phyloP scores from a whole-genome alignment of 1,284 basidiomycete species.

The Cerioporus squamosus region DNA sequence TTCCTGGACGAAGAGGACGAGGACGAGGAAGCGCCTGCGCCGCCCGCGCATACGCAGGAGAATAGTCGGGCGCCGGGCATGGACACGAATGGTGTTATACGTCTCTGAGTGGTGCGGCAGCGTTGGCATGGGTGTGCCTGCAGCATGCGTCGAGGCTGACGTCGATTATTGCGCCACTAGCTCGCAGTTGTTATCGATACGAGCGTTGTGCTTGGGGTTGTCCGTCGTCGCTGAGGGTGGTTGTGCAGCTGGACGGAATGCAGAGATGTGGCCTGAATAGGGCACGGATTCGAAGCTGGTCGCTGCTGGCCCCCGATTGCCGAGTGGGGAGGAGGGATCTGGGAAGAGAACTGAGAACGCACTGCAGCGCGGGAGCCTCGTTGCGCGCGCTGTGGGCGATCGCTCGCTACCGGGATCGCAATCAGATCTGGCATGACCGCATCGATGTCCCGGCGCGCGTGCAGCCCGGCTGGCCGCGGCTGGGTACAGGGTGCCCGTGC shows the following conservation, averaged over 20 bases:
- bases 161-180: constrained; percentile 12
- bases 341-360: constrained; percentile 10
- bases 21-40: constrained; percentile 21
- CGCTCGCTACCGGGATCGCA: constrained; percentile 23
- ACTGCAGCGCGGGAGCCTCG: constrained; percentile 13
- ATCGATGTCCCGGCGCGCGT: constrained; percentile 20
- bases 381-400: constrained; percentile 15
- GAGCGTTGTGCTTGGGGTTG: neutral
- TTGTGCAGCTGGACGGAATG: too few species aligned
- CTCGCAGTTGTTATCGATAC: constrained; percentile 9
- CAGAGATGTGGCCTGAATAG: neutral
- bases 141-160: constrained; percentile 8
- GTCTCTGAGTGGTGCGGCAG: constrained; percentile 34
- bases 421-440: constrained; percentile 26
- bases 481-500: constrained; percentile 25
- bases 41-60: constrained; percentile 12
- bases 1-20: constrained; percentile 37
- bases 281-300: neutral
- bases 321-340: constrained; percentile 9
- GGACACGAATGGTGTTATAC: constrained; percentile 37
- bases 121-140: constrained; percentile 6
- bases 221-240: neutral
- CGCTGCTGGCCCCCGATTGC: constrained; percentile 1
- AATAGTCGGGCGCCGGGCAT: constrained; percentile 28
- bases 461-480: too few species aligned